A percentile compares a stretch with the other conserved stretches of the same genome.
These are phyloP conservation scores for Serendipita vermifera DNA, from an alignment of 768 basidiomycete species.

Conservation along the genomic window DNA sequence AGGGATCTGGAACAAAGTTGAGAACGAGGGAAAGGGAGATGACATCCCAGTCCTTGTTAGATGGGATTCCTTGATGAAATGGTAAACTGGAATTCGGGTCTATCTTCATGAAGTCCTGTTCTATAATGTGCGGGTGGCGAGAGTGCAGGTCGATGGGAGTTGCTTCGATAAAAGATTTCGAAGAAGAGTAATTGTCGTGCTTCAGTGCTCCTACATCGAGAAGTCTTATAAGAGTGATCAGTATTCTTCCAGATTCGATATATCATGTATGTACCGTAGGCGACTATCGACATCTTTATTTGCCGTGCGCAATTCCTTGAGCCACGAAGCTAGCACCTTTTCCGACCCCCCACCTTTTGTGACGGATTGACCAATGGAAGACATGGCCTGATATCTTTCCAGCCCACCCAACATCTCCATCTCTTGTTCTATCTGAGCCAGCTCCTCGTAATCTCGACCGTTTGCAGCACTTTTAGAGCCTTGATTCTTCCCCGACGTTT, in stretches of 20 bases:
- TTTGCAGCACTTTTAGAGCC: constrained; percentile 10
- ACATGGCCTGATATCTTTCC: constrained; percentile 71
- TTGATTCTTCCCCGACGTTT: constrained; percentile 11
- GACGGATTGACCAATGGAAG: constrained; percentile 60
- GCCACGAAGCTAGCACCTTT: constrained; percentile 62
- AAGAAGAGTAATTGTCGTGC: constrained; percentile 64
- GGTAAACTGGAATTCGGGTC: too few species aligned
- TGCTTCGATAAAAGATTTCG: constrained; percentile 55
- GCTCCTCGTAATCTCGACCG: constrained; percentile 19
- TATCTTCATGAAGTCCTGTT: constrained; percentile 74
- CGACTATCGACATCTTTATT: constrained; percentile 11
- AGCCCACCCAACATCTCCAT: constrained; percentile 66
- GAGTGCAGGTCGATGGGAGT: constrained; percentile 76
- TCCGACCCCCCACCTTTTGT: constrained; percentile 86
- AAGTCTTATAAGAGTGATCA: constrained; percentile 34
- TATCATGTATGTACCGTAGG: background rate
- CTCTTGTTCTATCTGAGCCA: constrained; percentile 44
- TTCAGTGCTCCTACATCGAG: constrained; percentile 82
- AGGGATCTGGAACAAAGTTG: constrained; percentile 70
- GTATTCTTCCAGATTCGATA: background rate
- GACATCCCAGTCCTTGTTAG: constrained; percentile 45
- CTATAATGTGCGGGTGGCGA: constrained; percentile 63
- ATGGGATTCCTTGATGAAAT: background rate
- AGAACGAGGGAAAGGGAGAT: constrained; percentile 81
- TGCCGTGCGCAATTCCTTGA: constrained; percentile 37